These are phyloP conservation scores for Pleomassaria siparia DNA, from an alignment of 2,329 filamentous ascomycete genomes.

Conservation along the genomic window DNA sequence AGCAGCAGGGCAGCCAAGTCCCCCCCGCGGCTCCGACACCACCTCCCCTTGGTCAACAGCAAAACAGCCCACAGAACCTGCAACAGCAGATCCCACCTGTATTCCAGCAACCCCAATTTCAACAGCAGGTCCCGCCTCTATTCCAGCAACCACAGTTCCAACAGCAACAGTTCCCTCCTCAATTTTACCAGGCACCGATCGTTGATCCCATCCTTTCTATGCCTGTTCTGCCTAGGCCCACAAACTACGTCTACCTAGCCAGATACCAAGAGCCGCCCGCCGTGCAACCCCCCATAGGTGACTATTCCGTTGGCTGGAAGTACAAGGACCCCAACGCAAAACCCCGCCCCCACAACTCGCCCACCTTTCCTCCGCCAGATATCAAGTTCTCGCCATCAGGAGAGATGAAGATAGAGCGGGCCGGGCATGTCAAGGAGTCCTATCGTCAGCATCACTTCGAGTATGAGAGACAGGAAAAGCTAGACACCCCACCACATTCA, in stretches of 20 bases:
- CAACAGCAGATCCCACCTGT: conserved; percentile 16
- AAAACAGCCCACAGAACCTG: conserved; percentile 15
- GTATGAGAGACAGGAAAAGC: conserved; percentile 3
- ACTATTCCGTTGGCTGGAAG: conserved; percentile 20
- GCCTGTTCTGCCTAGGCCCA: conserved; percentile 18
- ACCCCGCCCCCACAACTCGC: conserved; percentile 7
- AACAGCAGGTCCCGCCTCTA: conserved; percentile 11
- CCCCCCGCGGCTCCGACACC: conserved; percentile 32
- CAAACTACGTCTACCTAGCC: conserved; percentile 9
- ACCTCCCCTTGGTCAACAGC: conserved; percentile 12
- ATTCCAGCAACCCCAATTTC: conserved; percentile 10
- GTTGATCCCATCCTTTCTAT: neutral
- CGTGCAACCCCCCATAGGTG: conserved; percentile 6
- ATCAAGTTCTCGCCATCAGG: no score
- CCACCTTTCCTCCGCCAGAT: neutral
- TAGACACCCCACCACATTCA: neutral
- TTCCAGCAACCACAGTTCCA: conserved; percentile 11
- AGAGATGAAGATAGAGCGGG: conserved; percentile 6
- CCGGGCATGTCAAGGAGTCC: conserved; percentile 14
- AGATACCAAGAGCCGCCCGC: conserved; percentile 9
- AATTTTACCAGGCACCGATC: conserved; percentile 6
- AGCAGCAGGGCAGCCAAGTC: conserved; percentile 22
- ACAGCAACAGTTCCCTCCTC: no score
- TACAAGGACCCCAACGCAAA: conserved; percentile 17
- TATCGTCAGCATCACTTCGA: conserved; percentile 21